Base-by-base conservation (phyloP, 345 rosid genomes). In the Eucalyptus sideroxylon region DNA sequence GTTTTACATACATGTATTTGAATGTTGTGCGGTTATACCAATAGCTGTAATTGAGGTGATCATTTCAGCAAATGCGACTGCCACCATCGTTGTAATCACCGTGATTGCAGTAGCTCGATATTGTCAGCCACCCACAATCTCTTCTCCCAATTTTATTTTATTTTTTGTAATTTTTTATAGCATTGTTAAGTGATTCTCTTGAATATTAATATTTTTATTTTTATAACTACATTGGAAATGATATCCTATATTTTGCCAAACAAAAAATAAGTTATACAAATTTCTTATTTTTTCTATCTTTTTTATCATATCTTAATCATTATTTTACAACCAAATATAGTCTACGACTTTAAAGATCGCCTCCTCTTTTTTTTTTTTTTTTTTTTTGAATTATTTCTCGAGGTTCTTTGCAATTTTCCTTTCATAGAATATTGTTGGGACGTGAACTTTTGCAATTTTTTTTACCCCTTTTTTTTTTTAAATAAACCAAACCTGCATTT, bases 41-140 rank as follows among this genome's bases (percentile, higher is more conserved):
- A 69, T 16, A 69, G 7, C 4, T 34, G 7, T 17, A 9, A 34
- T 0, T 9, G 2, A 69, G 81, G 81, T 9, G 44, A 69, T 34
- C 81, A 15, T 15, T 14, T 0, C 3, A 21, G 0, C 81, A 31
- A 69, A 17, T 8, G 42, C 6, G 3, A 65, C 3, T 0, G 9
- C 67, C 67, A 11, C 4, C 31, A 27, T 60, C 0, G 2, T 0
- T 60, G 7, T 60, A 60, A 6, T 4, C 16, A 60, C 1, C 8
- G 8, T 14, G 37, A n/a, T 65, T 7, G 10, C 6, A 8, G 3
- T 65, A n/a, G 19, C 21, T 65, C 10, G 1, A n/a, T n/a, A 65
- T 15, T 16, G 11, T 65, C 11, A 65, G 3, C 37, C 19, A n/a
- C 19, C 77, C 37, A 65, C 77, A 65, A 65, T 65, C 0, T 65